These are phyloP conservation scores for Lactarius psammicola DNA, from an alignment of 768 basidiomycete species.

Conservation along the genomic window DNA sequence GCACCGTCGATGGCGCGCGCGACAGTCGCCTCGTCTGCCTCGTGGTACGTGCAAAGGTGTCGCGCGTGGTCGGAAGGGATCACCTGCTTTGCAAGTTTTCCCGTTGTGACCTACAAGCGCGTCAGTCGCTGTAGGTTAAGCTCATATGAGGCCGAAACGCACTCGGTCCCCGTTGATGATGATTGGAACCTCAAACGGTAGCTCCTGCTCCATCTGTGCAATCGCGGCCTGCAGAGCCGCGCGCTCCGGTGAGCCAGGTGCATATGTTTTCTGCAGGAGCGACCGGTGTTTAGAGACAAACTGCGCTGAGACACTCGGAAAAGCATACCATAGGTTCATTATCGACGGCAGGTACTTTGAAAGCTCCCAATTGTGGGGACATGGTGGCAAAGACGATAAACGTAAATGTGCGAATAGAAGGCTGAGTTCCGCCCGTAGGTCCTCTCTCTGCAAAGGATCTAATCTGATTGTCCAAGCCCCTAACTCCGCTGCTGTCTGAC, in stretches of 20 bases:
- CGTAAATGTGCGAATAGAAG: background rate
- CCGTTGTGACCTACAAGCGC: constrained; percentile 66
- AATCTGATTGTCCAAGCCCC: no score
- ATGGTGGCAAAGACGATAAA: constrained; percentile 32
- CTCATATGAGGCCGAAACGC: constrained; percentile 32
- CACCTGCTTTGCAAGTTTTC: constrained; percentile 71
- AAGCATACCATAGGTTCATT: constrained; percentile 90
- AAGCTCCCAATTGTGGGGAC: constrained; percentile 69
- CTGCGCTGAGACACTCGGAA: background rate
- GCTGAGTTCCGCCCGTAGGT: constrained; percentile 14
- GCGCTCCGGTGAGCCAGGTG: constrained; percentile 76
- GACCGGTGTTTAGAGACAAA: background rate
- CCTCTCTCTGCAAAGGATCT: background rate
- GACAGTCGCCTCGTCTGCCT: constrained; percentile 78
- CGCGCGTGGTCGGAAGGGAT: constrained; percentile 85
- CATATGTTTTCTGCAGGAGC: constrained; percentile 63
- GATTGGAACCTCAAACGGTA: constrained; percentile 92
- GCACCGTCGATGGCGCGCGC: constrained; percentile 82
- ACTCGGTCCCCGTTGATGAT: constrained; percentile 88
- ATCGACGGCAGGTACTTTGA: constrained; percentile 79
- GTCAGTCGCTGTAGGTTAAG: background rate
- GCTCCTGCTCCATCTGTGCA: constrained; percentile 72
- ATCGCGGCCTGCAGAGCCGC: constrained; percentile 68
- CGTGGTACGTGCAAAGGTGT: constrained; percentile 82
- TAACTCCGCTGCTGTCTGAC: no score